phyloP scores from a whole-genome alignment of 495 filamentous ascomycete genomes.

The Hypomontagnella monticulosa region DNA sequence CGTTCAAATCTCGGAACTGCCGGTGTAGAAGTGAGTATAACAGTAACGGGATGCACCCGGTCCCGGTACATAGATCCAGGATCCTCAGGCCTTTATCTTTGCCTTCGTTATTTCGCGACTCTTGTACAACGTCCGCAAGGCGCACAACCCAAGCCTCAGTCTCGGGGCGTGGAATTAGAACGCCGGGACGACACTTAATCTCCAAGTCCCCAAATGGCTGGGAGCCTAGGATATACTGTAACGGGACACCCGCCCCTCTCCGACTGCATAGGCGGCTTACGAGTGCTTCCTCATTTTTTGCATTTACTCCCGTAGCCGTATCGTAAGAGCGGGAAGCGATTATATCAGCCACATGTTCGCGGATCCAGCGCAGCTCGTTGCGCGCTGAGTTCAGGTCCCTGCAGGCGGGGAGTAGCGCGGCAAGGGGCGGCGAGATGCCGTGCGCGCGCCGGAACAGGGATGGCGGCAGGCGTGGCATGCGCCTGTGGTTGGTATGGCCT shows the following conservation, averaged over 20 bases:
- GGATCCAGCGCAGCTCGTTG: slow-evolving; percentile 89
- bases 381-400: slow-evolving; percentile 71
- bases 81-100: slow-evolving; percentile 59
- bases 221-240: slow-evolving; percentile 90
- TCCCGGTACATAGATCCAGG: slow-evolving; percentile 88
- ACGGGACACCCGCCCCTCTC: slow-evolving; percentile 72
- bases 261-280: slow-evolving; percentile 59
- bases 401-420: slow-evolving; percentile 73
- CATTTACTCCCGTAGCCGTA: not conserved
- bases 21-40: slow-evolving; percentile 65
- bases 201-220: slow-evolving; percentile 89
- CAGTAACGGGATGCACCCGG: slow-evolving; percentile 87
- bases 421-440: slow-evolving; percentile 65
- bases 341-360: slow-evolving; percentile 61
- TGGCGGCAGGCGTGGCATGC: slow-evolving; percentile 81
- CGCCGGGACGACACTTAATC: slow-evolving; percentile 76
- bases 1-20: slow-evolving; percentile 23
- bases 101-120: not conserved
- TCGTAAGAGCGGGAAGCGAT: not conserved
- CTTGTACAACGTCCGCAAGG: slow-evolving; percentile 60
- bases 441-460: slow-evolving; percentile 66
- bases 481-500: not conserved
- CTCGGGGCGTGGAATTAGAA: slow-evolving; percentile 86
- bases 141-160: slow-evolving; percentile 74
- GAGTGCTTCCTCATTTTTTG: not conserved